Base-by-base conservation (phyloP, 1,139 yeast genomes). In the Candida buenavistaensis region DNA sequence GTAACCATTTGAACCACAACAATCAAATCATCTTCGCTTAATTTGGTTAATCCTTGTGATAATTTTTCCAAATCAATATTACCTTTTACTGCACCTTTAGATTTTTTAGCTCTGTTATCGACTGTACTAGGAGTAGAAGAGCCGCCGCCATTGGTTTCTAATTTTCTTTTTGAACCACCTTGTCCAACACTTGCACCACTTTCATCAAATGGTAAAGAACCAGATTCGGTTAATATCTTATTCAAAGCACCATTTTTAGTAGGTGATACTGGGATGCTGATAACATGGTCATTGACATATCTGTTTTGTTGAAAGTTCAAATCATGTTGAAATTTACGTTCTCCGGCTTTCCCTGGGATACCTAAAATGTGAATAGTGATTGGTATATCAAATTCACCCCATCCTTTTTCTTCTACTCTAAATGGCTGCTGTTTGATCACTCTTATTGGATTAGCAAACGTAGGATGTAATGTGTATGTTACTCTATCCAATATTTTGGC, bases 1-100 rank as follows among this genome's bases (percentile, higher is more conserved):
- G 96, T 89, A 24, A 92, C 95, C 97, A 92, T 90, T 62, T 92
- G 97, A 36, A 92, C 97, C 34, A 92, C 94, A 24, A 90, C 95
- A 39, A 92, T 78, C 51, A 92, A 72, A 59, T 92, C 97, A 57
- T 92, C 97, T 61, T 92, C 98, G 41, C 74, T 82, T 43, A 92
- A 72, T 60, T 87, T 86, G 39, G 95, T 87, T 51, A 92, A 74
- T 3, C 95, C 95, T 44, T 84, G 86, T 5, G 97, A 96, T 50
- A 92, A 74, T 57, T 84, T 82, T 57, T 92, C 98, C 47, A 92
- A 72, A 58, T 92, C 97, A 32, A 92, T 78, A 30, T 73, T 72
- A 10, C 90, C 94, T 55, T 83, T 84, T 28, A 73, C 61, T 27
- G 68, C 69, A n/a, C 65, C 63, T 54, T 83, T 87, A 30, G 83